Conservation (phyloP, 805 yeast species). For the Starmerella etchellsii region DNA sequence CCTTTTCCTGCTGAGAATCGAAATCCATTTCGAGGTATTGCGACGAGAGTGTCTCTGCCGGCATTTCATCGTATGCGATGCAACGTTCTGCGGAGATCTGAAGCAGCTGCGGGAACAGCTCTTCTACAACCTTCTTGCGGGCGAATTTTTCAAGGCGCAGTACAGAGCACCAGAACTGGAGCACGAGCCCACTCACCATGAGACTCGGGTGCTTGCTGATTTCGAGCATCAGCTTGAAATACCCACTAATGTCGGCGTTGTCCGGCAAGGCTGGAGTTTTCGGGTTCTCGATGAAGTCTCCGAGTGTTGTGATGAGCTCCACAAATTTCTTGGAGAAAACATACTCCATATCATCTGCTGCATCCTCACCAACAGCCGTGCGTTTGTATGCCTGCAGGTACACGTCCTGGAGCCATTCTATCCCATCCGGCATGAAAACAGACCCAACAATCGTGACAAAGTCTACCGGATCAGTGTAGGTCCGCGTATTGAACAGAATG, state of each 20-base stretch:
- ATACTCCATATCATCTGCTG: slow-evolving; percentile 62
- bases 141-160: slow-evolving; percentile 62
- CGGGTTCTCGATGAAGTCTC: slow-evolving; percentile 48
- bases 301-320: slow-evolving; percentile 79
- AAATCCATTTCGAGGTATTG: slow-evolving; percentile 72
- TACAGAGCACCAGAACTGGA: slow-evolving; percentile 90
- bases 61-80: slow-evolving; percentile 55
- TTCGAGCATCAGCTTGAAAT: slow-evolving; percentile 58
- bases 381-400: slow-evolving; percentile 27
- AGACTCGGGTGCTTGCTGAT: slow-evolving; percentile 77
- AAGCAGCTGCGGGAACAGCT: slow-evolving; percentile 52
- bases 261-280: slow-evolving; percentile 33
- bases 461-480: slow-evolving; percentile 52
- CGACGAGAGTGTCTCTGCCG: slow-evolving; percentile 51
- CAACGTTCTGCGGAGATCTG: slow-evolving; percentile 68
- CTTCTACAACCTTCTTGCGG: slow-evolving; percentile 31
- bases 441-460: slow-evolving; percentile 67
- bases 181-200: slow-evolving; percentile 77
- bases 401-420: slow-evolving; percentile 51
- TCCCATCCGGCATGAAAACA: slow-evolving; percentile 63
- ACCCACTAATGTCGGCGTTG: slow-evolving; percentile 50
- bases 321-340: slow-evolving; percentile 78
- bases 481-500: slow-evolving; percentile 62
- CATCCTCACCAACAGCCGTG: slow-evolving; percentile 35
- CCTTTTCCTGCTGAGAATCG: slow-evolving; percentile 70